Conservation (phyloP, 306 rosid species). For the Prunus fruticosa region DNA sequence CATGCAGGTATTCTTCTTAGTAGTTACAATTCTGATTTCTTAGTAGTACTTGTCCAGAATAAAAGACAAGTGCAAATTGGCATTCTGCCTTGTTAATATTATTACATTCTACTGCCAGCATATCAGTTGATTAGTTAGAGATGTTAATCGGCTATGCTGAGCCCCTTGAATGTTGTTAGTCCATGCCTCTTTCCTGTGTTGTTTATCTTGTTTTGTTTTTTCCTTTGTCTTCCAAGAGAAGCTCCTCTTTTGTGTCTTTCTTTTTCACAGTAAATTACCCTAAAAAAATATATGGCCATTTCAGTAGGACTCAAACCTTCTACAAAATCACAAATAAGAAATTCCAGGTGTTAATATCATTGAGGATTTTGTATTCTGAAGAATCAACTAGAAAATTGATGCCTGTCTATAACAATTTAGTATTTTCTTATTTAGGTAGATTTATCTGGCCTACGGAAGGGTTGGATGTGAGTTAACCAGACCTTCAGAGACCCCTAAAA, state of each 20-base stretch:
- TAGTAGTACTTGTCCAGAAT: neutral
- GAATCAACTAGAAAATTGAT: no score
- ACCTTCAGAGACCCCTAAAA: neutral
- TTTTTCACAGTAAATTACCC: neutral
- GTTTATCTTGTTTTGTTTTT: neutral
- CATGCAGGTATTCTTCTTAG: constrained; percentile 65
- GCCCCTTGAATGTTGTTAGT: neutral
- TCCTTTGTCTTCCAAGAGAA: neutral
- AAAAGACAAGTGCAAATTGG: neutral
- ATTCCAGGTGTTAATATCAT: no score
- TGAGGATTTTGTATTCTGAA: no score
- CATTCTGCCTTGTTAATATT: neutral
- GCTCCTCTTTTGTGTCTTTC: neutral
- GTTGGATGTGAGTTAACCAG: neutral
- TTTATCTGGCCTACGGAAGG: neutral
- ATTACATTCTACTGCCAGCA: neutral
- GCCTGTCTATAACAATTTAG: no score
- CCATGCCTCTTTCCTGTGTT: neutral
- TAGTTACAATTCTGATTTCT: neutral
- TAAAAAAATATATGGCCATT: neutral
- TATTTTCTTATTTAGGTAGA: no score
- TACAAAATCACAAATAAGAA: no score
- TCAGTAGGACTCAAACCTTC: neutral
- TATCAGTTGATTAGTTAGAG: neutral
- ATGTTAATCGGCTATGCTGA: neutral